Percentiles rank a stretch among this genome's conserved stretches.
These are phyloP conservation scores for Hyaloscypha variabilis DNA, from an alignment of 495 filamentous ascomycete genomes.

Conservation along the genomic window DNA sequence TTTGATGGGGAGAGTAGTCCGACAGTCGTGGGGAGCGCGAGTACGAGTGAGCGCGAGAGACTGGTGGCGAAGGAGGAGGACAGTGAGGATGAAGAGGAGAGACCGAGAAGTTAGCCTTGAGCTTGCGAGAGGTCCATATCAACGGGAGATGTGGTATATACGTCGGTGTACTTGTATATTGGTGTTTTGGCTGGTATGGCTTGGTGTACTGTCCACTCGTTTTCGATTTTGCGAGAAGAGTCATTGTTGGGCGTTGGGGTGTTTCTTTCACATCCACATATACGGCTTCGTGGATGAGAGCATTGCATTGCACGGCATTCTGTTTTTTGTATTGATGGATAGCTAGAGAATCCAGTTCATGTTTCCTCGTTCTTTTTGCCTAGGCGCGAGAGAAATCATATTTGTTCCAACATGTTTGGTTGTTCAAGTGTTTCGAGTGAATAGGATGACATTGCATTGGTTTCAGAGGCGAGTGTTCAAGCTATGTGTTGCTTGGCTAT, in stretches of 20 bases:
- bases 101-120: constrained; percentile 1
- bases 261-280: neutral
- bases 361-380: no score
- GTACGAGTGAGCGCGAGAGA: constrained; percentile 18
- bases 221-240: neutral
- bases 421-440: no score
- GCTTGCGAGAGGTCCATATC: neutral
- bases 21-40: constrained; percentile 30
- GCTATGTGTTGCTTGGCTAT: no score
- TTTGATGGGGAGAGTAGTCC: constrained; percentile 31
- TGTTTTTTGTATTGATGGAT: neutral
- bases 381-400: no score
- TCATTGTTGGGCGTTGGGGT: constrained; percentile 1
- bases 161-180: neutral
- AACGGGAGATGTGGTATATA: neutral
- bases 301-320: neutral
- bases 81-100: constrained; percentile 11
- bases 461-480: no score
- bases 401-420: no score
- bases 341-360: neutral
- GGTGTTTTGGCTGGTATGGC: neutral
- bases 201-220: neutral
- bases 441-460: no score
- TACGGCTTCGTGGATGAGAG: neutral
- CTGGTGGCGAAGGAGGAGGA: constrained; percentile 9